These are phyloP conservation scores for Hypoxylon rickii DNA, from an alignment of 495 filamentous ascomycete genomes.

Conservation along the genomic window DNA sequence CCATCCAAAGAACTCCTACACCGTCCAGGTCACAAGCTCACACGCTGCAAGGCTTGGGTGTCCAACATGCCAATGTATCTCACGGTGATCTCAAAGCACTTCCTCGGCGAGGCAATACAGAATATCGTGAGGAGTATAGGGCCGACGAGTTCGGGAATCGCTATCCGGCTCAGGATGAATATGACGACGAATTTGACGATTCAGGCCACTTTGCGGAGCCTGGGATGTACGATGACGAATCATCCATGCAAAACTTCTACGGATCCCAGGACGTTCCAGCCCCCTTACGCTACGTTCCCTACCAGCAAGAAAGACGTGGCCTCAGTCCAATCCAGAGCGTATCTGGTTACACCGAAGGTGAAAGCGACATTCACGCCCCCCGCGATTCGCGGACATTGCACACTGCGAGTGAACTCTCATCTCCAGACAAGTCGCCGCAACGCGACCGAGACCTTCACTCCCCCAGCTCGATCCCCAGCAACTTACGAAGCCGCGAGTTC, in stretches of 20 bases:
- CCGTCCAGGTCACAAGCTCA: conserved; percentile 47
- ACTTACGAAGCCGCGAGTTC: conserved; percentile 48
- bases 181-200: conserved; percentile 54
- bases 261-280: conserved; percentile 59
- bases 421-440: conserved; percentile 42
- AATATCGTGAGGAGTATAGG: conserved; percentile 49
- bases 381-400: conserved; percentile 55
- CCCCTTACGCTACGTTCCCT: conserved; percentile 60
- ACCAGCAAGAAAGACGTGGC: conserved; percentile 62
- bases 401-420: conserved; percentile 50
- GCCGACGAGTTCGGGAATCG: conserved; percentile 52
- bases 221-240: conserved; percentile 47
- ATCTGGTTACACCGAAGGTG: conserved; percentile 68
- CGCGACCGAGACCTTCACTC: conserved; percentile 44
- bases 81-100: conserved; percentile 55
- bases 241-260: conserved; percentile 48
- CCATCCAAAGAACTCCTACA: conserved; percentile 43
- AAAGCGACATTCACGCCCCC: conserved; percentile 51
- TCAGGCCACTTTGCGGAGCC: conserved; percentile 48
- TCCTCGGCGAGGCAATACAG: conserved; percentile 43
- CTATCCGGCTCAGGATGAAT: conserved; percentile 42
- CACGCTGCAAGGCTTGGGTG: conserved; percentile 47
- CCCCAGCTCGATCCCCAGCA: conserved; percentile 44
- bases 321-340: conserved; percentile 89
- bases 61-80: conserved; percentile 56